Evolutionary conservation across 2,329 filamentous ascomycete genomes (phyloP).

Genomic region (Colletotrichum magnum): DNA sequence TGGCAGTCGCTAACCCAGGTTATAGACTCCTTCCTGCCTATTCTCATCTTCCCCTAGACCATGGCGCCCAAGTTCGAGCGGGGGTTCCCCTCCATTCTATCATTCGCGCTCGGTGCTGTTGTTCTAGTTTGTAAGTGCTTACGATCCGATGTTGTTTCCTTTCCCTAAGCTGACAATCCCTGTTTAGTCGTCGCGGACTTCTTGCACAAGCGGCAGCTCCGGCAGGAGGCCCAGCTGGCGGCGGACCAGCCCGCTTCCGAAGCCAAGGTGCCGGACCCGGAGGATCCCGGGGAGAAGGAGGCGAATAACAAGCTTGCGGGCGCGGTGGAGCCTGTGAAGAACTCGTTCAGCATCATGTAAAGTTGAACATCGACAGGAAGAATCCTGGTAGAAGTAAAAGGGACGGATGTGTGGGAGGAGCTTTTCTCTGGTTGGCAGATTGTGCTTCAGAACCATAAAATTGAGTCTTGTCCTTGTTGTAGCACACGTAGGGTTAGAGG

Average conservation of each 20-base stretch:
- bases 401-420: not conserved
- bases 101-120: slow-evolving; percentile 18
- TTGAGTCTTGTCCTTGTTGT: rapidly evolving
- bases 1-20: slow-evolving; percentile 11
- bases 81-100: slow-evolving; percentile 14
- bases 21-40: slow-evolving; percentile 48
- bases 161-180: rapidly evolving
- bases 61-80: slow-evolving; percentile 47
- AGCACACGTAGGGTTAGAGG: too few relatives aligned
- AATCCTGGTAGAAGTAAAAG: not conserved
- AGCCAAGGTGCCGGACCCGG: not conserved
- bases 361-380: too few relatives aligned
- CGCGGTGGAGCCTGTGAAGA: slow-evolving; percentile 1
- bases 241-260: slow-evolving; percentile 7
- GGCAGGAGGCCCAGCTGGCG: not conserved
- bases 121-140: slow-evolving; percentile 25
- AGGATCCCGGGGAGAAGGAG: not conserved
- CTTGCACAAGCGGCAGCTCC: slow-evolving; percentile 14
- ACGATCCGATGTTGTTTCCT: too few relatives aligned
- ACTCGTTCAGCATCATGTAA: slow-evolving; percentile 22
- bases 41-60: slow-evolving; percentile 52
- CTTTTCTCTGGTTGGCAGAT: not conserved
- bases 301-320: not conserved
- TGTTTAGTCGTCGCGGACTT: slow-evolving; percentile 14
- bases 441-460: not conserved